Evolutionary conservation across 371 early-diverging fungal genomes (phyloP), one percentile per base, ranked within the genome.

Genomic region (Batkoa obscura): DNA sequence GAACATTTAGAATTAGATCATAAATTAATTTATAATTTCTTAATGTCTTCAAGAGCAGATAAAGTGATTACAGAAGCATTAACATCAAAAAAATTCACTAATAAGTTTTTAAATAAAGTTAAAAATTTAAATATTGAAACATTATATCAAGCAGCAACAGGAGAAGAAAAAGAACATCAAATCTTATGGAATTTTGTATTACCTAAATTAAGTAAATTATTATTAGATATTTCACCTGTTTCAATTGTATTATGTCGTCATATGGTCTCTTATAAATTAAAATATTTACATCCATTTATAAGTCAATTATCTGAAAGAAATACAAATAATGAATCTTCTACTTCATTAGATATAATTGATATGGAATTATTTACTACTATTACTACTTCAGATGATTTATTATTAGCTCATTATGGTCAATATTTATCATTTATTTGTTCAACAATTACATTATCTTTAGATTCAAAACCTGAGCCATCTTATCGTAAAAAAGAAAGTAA

Each of bases 371-470:
- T n/a, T n/a, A n/a, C n/a, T n/a, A n/a, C n/a, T n/a, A n/a, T n/a
- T n/a, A n/a, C n/a, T n/a, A n/a, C n/a, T n/a, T 45, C n/a, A 12
- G 45, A 45, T 15, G 23, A 42, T 17, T 17, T 41, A 1, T 36
- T 56, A 8, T 13, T 90, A 39, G 81, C 79, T 5, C 86, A 90
- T 62, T 90, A 86, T 86, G 70, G 76, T 31, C 72, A 77, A 2
- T 84, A 83, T 62, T 65, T 87, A 4, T 68, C 75, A 1, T 84
- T 82, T 66, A 76, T 75, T 5, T 80, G 80, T 56, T 72, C 78
- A 12, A 82, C 79, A 1, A 75, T 78, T 37, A 66, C 72, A 0
- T 63, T 63, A 3, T 59, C 68, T 0, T 65, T 64, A 31, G 67
- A 69, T 35, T 58, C 61, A 17, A 48, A 39, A n/a, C 54, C 42